Evolutionary conservation across 805 yeast genomes (phyloP).

Genomic region (Starmerella geochares): DNA sequence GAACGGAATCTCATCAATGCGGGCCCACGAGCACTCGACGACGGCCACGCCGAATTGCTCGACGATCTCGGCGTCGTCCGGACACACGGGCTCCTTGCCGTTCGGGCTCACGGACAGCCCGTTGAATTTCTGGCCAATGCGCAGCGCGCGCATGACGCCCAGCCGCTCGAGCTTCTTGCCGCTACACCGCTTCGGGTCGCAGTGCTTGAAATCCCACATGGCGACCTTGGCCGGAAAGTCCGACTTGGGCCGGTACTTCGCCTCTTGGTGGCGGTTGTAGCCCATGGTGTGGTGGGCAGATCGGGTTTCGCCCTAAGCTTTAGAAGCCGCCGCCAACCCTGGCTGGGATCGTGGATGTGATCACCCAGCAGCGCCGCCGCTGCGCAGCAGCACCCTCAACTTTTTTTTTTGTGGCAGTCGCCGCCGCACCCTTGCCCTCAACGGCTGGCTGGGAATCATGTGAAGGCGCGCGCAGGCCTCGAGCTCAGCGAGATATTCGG

Average conservation of each 20-base stretch:
- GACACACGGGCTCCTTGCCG: slow-evolving; percentile 83
- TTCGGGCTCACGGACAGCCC: slow-evolving; percentile 91
- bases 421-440: too few relatives aligned
- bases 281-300: too few relatives aligned
- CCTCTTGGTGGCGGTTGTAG: slow-evolving; percentile 15
- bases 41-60: slow-evolving; percentile 87
- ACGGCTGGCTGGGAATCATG: neutral
- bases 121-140: slow-evolving; percentile 87
- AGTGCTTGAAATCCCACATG: slow-evolving; percentile 98
- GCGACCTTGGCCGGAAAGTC: slow-evolving; percentile 77
- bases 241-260: slow-evolving; percentile 21
- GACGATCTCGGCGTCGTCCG: slow-evolving; percentile 68
- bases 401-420: too few relatives aligned
- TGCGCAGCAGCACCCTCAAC: too few relatives aligned
- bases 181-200: slow-evolving; percentile 95
- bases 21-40: slow-evolving; percentile 97
- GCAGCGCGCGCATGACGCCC: slow-evolving; percentile 65
- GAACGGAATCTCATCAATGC: slow-evolving; percentile 95
- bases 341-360: too few relatives aligned
- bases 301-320: neutral
- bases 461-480: neutral
- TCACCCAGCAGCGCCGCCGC: too few relatives aligned
- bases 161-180: slow-evolving; percentile 87
- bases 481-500: neutral
- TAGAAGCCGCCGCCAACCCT: neutral